Percentiles rank a stretch among this genome's conserved stretches.
These are phyloP conservation scores for Phytopythium sindhum DNA, from an alignment of 352 stramenopile genomes.

Conservation along the genomic window DNA sequence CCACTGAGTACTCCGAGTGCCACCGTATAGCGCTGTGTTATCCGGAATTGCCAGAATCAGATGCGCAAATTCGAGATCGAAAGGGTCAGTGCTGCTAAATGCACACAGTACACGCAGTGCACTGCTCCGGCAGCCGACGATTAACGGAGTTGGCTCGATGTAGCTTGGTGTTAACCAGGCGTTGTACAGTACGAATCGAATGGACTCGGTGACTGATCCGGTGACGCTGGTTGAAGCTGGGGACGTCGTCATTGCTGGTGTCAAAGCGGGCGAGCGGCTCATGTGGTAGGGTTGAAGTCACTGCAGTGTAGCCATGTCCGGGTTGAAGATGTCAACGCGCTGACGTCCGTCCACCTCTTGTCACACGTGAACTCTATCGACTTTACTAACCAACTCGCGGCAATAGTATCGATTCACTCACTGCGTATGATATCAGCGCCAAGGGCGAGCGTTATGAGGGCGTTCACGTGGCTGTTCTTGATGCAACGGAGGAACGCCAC, in stretches of 20 bases:
- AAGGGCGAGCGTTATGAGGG: too few relatives aligned
- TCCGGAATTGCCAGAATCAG: not conserved
- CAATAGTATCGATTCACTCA: not conserved
- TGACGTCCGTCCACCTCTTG: not conserved
- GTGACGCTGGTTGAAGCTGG: not conserved
- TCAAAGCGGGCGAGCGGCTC: not conserved
- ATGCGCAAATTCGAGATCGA: not conserved
- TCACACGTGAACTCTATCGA: too few relatives aligned
- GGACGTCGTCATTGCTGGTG: not conserved
- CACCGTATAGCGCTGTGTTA: not conserved
- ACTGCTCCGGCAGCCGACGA: too few relatives aligned
- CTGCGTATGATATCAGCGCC: not conserved
- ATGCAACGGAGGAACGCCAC: too few relatives aligned
- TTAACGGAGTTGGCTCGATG: too few relatives aligned
- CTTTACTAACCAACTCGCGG: too few relatives aligned
- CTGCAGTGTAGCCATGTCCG: constrained; percentile 4
- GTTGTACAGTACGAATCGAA: too few relatives aligned
- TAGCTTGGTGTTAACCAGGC: too few relatives aligned
- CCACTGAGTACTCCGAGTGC: too few relatives aligned
- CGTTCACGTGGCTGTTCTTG: too few relatives aligned
- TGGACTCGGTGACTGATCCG: not conserved
- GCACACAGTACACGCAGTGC: too few relatives aligned
- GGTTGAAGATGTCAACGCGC: constrained; percentile 7
- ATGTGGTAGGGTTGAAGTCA: constrained; percentile 8
- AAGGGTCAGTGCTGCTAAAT: too few relatives aligned